Percentiles rank a stretch among this genome's conserved stretches.
Evolutionary conservation across 306 rosid species (phyloP).

Genomic region (Ormosia emarginata): DNA sequence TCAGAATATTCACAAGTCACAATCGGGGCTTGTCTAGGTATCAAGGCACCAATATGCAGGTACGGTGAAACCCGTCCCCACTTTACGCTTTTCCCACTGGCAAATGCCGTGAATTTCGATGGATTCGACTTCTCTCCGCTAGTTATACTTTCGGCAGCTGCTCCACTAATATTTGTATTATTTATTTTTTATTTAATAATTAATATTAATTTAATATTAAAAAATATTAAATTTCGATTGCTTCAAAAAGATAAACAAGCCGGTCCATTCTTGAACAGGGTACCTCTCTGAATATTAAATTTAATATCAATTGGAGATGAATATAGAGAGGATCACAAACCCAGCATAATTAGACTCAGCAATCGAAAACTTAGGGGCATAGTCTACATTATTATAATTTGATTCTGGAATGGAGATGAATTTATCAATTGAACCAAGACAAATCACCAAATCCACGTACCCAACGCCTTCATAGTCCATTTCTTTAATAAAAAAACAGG

Average conservation of each 20-base stretch:
- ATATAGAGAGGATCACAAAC: background rate
- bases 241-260: too few species aligned
- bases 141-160: too few species aligned
- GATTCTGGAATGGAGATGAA: background rate
- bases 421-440: background rate
- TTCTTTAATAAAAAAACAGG: background rate
- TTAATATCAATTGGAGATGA: background rate
- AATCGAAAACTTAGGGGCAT: background rate
- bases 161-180: too few species aligned
- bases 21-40: background rate
- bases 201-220: too few species aligned
- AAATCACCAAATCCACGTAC: background rate
- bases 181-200: too few species aligned
- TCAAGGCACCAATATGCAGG: background rate
- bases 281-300: background rate
- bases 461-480: background rate
- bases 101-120: too few species aligned
- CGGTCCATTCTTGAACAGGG: background rate
- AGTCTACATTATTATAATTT: background rate
- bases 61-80: background rate
- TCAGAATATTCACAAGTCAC: background rate
- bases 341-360: background rate
- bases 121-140: too few species aligned
- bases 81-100: background rate
- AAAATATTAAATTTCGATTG: too few species aligned